phyloP scores from a whole-genome alignment of 2,329 filamentous ascomycete genomes.

The Fusarium hainanense region DNA sequence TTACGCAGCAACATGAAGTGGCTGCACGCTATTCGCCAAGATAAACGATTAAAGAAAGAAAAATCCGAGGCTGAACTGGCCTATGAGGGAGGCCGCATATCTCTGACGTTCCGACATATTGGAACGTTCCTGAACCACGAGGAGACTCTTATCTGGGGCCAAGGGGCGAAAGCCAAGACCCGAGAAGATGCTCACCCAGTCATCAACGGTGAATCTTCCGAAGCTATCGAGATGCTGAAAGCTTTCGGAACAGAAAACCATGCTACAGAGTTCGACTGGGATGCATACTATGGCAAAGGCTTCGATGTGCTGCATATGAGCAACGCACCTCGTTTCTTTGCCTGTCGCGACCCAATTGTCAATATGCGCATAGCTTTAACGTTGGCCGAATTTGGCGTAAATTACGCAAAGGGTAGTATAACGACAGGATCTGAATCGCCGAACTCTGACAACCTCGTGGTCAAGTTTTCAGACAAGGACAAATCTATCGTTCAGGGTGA shows the following conservation, averaged over 20 bases:
- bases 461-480: slow-evolving; percentile 69
- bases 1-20: slow-evolving; percentile 84
- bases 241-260: slow-evolving; percentile 92
- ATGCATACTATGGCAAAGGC: slow-evolving; percentile 77
- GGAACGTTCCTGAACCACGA: slow-evolving; percentile 81
- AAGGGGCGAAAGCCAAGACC: slow-evolving; percentile 81
- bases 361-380: slow-evolving; percentile 64
- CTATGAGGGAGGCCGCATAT: slow-evolving; percentile 82
- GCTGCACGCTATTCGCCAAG: slow-evolving; percentile 91
- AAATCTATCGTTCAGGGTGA: slow-evolving; percentile 62
- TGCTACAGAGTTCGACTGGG: slow-evolving; percentile 77
- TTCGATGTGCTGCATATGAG: slow-evolving; percentile 84
- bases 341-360: slow-evolving; percentile 58
- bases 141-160: slow-evolving; percentile 84
- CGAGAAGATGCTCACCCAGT: slow-evolving; percentile 69
- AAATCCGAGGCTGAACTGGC: slow-evolving; percentile 78
- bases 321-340: slow-evolving; percentile 62
- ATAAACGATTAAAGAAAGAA: slow-evolving; percentile 77
- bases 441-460: slow-evolving; percentile 28
- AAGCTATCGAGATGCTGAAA: slow-evolving; percentile 75
- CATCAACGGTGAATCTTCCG: slow-evolving; percentile 74
- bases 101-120: slow-evolving; percentile 89
- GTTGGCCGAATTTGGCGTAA: slow-evolving; percentile 60
- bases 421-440: slow-evolving; percentile 33
- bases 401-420: slow-evolving; percentile 60